Conservation (phyloP, 768 basidiomycete genomes). For the Pulveroboletus frians region DNA sequence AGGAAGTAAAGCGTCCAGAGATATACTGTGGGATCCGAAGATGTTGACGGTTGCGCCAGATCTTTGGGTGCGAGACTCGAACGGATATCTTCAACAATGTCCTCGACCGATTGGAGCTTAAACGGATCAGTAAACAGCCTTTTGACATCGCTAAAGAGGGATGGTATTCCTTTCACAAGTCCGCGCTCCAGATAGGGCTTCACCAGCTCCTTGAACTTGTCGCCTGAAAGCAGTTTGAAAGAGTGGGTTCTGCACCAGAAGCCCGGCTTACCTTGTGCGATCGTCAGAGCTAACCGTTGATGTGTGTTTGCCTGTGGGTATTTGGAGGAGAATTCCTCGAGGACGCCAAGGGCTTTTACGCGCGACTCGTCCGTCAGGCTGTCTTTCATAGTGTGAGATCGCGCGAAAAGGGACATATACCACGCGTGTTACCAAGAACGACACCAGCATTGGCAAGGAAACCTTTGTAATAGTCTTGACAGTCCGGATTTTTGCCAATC, state of each 20-base stretch:
- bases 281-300: constrained; percentile 63
- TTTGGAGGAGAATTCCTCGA: constrained; percentile 56
- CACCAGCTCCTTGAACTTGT: constrained; percentile 61
- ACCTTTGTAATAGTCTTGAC: constrained; percentile 71
- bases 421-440: constrained; percentile 49
- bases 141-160: constrained; percentile 90
- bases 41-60: constrained; percentile 19
- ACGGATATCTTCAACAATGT: constrained; percentile 55
- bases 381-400: constrained; percentile 28
- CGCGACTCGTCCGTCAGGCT: constrained; percentile 46
- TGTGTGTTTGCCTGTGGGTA: constrained; percentile 69
- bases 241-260: not conserved
- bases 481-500: constrained; percentile 83
- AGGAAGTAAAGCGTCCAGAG: constrained; percentile 97
- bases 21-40: constrained; percentile 65
- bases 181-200: constrained; percentile 63
- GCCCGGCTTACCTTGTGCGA: constrained; percentile 46
- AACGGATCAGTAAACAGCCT: constrained; percentile 61
- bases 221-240: constrained; percentile 36
- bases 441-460: constrained; percentile 64
- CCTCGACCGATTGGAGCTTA: constrained; percentile 67
- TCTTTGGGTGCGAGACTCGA: constrained; percentile 34
- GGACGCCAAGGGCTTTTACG: constrained; percentile 47
- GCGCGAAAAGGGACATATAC: not conserved
- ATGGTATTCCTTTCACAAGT: constrained; percentile 84